Base-by-base conservation (phyloP, 2,329 filamentous ascomycete genomes). In the Arthroderma sp. region DNA sequence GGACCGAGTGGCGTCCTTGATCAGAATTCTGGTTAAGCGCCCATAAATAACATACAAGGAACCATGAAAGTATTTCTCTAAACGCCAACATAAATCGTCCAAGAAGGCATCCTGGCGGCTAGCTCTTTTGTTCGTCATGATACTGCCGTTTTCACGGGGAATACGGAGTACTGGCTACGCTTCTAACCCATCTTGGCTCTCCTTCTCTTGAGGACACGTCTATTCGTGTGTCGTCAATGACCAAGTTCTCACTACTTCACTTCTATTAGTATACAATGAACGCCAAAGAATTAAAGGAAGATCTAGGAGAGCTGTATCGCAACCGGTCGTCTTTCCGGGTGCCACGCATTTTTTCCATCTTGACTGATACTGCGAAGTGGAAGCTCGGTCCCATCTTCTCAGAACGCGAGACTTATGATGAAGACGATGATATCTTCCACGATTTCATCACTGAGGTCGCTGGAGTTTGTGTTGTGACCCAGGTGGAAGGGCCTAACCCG, bases 401-500 rank as follows among this genome's bases (percentile, higher is more conserved):
- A 15, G 60, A 60, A 51, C 56, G 56, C 2, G 55, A 49, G 21
- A 55, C 35, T 6, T 47, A 54, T 23, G 56, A 31, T 15, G 13
- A 56, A 28, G 37, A 60, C 25, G 55, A 57, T 19, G 33, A 51
- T 3, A 4, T 35, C 11, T 57, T 28, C 39, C 31, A 58, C 19
- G 23, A 21, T 17, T 57, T 51, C 38, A 54, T 62, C 3, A 43
- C 57, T 17, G 59, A 62, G 51, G 47, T 43, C 4, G 28, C 53
- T 31, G 61, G 52, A 37, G 43, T 51, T 9, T 62, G 59, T 39
- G 39, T 61, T 37, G 53, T 39, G 37, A 61, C 60, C 8, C 60
- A 61, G 43, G 19, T 60, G 9, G 35, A 60, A 58, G 59, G 57
- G 2, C 58, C 60, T 17, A 54, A 60, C 23, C 56, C 56, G 0